Conservation (phyloP, 257 asterid genomes). For the Solanum okadae region DNA sequence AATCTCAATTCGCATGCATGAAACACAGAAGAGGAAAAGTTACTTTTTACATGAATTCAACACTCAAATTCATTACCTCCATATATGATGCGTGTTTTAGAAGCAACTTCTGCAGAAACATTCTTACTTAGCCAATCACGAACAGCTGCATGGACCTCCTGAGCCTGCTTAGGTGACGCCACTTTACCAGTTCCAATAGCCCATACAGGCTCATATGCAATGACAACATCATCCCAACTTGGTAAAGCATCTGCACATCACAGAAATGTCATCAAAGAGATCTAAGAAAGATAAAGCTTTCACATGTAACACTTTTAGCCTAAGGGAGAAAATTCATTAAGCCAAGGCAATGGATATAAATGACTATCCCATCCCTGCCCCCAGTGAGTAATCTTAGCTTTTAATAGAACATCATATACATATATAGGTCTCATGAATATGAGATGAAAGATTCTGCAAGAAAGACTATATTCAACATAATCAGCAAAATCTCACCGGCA, state of each 20-base stretch:
- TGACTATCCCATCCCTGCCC: not conserved
- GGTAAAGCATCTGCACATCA: slow-evolving; percentile 69
- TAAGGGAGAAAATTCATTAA: not conserved
- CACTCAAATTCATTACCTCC: slow-evolving; percentile 53
- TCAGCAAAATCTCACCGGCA: slow-evolving; percentile 36
- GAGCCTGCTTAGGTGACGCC: slow-evolving; percentile 98
- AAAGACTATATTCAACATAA: not conserved
- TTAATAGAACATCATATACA: not conserved
- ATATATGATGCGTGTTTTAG: slow-evolving; percentile 81
- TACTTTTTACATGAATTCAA: not conserved
- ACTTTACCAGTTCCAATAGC: slow-evolving; percentile 99
- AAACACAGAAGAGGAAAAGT: not conserved
- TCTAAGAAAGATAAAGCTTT: not conserved
- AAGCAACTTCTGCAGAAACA: slow-evolving; percentile 82
- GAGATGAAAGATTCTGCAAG: not conserved
- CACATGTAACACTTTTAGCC: not conserved
- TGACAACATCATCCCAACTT: slow-evolving; percentile 82
- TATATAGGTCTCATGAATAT: not conserved
- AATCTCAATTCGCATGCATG: not conserved
- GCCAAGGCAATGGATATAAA: not conserved
- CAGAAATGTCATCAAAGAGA: not conserved
- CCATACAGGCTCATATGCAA: slow-evolving; percentile 99
- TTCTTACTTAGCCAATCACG: slow-evolving; percentile 94
- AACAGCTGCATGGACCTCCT: slow-evolving; percentile 90
- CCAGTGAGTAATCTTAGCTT: not conserved